Evolutionary conservation across 1,284 basidiomycete genomes (phyloP), one percentile per base, ranked within the genome.

Genomic region (Puccinia triticina): DNA sequence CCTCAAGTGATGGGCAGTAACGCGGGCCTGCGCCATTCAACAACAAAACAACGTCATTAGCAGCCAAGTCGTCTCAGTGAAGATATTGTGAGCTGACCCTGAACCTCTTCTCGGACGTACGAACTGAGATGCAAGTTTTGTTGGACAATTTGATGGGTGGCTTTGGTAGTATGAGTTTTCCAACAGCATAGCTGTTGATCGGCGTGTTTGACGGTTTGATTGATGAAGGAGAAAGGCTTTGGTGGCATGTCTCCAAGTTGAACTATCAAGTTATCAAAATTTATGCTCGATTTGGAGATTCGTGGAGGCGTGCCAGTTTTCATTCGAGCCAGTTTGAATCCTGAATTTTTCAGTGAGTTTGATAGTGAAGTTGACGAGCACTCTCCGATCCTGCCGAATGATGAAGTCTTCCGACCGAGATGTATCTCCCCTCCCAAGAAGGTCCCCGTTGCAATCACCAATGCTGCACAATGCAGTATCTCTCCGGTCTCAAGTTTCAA

Each of bases 261-360:
- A 76, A 86, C 87, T 40, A 87, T 88, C 85, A 94, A 87, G 10
- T 88, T 89, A 10, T 87, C 87, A 83, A 93, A 94, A 85, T 93
- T 87, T 75, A 96, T 93, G 3, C 92, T 92, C 5, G 88, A 89
- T 40, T 90, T 90, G 67, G 91, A 91, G 10, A 96, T 88, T 10
- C 94, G 89, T 0, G 94, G 93, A 21, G 94, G 94, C 0, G 94
- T 96, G 2, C 94, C 94, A 0, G 94, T 96, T 88, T 96, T 94
- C 77, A 96, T 88, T 12, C 94, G 90, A 1, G 92, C 92, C 2
- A 96, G 91, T 84, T 90, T 89, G 87, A 96, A 95, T 0, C 93
- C 93, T 10, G 93, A 93, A 8, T 89, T 87, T 5, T 89, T 88
- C 5, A 96, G 90, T 2, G 93, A 93, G 0, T 89, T 90, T 7